Evolutionary conservation across 192 early-diverging fungal genomes (phyloP), one percentile per base, ranked within the genome.

Genomic region (Paraglomus occultum): DNA sequence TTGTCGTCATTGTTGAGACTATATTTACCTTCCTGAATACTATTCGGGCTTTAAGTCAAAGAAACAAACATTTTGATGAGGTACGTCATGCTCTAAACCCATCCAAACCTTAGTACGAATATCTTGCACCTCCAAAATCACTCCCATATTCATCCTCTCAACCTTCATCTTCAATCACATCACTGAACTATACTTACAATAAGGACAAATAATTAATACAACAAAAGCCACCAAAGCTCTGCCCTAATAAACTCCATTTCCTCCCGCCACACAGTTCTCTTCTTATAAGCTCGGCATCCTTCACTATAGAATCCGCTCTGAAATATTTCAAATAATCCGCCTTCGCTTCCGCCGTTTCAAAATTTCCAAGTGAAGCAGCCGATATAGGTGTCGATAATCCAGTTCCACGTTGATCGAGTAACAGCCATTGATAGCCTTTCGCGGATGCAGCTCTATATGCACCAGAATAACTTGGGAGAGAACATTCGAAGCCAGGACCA

Each of bases 221-320:
- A n/a, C 87, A 90, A 73, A 90, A 90, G 0, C 88, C 88, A 67
- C 88, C 88, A 77, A 85, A 90, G 43, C 84, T 86, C 68, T 88
- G 88, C 45, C 88, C 88, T 17, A 90, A 71, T 15, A 90, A 74
- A 60, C 68, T 82, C 82, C 42, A 76, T 55, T 69, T 76, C 62
- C 73, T 76, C 8, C 73, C 75, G 5, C 71, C 77, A 70, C 84
- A 85, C 42, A 90, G 72, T 12, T 73, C 67, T 60, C 81, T 71
- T 63, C 88, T 78, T 74, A 90, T 88, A 65, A 75, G 59, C 70
- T 90, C 88, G 65, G 83, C 86, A 70, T 90, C 88, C 17, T 80
- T 79, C 18, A 90, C 85, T 51, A 90, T 90, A 50, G 76, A 85
- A 65, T 90, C 88, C 4, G 88, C 88, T 48, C 88, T 80, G 71